Percentiles rank a stretch among this genome's conserved stretches.
Evolutionary conservation across 768 basidiomycete species (phyloP).

Genomic region (Cantharellus anzutake): DNA sequence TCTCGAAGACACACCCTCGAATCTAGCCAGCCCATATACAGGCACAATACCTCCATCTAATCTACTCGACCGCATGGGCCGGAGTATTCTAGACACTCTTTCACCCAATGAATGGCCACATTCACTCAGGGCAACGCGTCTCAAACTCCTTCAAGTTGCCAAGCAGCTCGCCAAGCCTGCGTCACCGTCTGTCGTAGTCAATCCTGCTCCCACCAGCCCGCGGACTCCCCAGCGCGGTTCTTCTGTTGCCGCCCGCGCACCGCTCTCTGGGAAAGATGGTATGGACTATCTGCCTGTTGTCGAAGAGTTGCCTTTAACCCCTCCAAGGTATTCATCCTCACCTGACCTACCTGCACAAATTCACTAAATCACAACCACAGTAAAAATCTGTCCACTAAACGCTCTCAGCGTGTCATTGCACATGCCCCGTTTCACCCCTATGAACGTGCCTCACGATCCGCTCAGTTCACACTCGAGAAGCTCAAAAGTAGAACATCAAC

Average conservation of each 20-base stretch:
- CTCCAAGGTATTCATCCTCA: background rate
- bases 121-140: conserved; percentile 60
- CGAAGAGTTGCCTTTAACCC: background rate
- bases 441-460: conserved; percentile 18
- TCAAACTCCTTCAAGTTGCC: conserved; percentile 66
- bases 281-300: conserved; percentile 51
- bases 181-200: conserved; percentile 18
- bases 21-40: conserved; percentile 75
- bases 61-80: conserved; percentile 71
- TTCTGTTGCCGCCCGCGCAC: conserved; percentile 22
- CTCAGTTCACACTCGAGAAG: background rate
- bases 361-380: conserved; percentile 8
- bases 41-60: conserved; percentile 71
- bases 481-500: background rate
- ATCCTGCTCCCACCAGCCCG: conserved; percentile 17
- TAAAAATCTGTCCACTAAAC: conserved; percentile 36
- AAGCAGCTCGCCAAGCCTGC: conserved; percentile 26
- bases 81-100: conserved; percentile 55
- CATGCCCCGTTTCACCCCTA: conserved; percentile 41
- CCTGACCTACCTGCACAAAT: conserved; percentile 1
- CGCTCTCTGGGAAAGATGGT: conserved; percentile 62
- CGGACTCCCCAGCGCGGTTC: background rate
- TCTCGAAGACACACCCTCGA: conserved; percentile 62
- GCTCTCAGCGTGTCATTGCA: conserved; percentile 34
- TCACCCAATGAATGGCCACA: conserved; percentile 58